Base-by-base conservation (phyloP, 352 stramenopile genomes). In the Sclerospora graminicola region DNA sequence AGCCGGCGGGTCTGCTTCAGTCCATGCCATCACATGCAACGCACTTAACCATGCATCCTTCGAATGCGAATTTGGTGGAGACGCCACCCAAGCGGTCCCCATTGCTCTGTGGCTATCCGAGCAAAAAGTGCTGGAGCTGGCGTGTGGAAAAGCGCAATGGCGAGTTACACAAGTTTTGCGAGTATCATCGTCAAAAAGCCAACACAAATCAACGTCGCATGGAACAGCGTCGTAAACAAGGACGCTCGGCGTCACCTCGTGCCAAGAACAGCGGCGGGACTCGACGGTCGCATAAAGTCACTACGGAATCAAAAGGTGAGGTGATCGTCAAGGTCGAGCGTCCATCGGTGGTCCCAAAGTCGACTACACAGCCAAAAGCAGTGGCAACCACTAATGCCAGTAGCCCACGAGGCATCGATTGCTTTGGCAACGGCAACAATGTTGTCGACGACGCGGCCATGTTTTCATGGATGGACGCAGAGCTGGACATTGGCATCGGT, bases 141-240 rank as follows among this genome's bases (percentile, higher is more conserved):
- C 78, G 75, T 43, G 75, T 85, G 1, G 67, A 82, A 51, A 89
- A 89, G 57, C 70, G 75, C 57, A 89, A 88, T 35, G 78, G 78
- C 33, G 73, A 86, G 60, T 60, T 88, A 46, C 78, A 89, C 66
- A 87, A 86, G 58, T 84, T 89, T 38, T 89, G 78, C 55, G 75
- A 89, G 51, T 89, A 85, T 56, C 78, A 89, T 51, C 78, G 78
- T 23, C 70, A 87, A 45, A 87, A 88, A 52, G 75, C 74, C 52
- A 89, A 87, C 61, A 84, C 73, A 27, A 86, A 87, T 62, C 78
- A 89, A 60, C 78, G 76, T 23, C 73, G 71, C 45, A 84, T 89
- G 76, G 76, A 89, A 63, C 72, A 84, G 57, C 73, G 76, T 31
- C 70, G 73, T 47, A 88, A 88, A 51, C 69, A 78, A 21, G 65